phyloP scores from a whole-genome alignment of 2,329 filamentous ascomycete species.

The Pseudopyricularia javanii region DNA sequence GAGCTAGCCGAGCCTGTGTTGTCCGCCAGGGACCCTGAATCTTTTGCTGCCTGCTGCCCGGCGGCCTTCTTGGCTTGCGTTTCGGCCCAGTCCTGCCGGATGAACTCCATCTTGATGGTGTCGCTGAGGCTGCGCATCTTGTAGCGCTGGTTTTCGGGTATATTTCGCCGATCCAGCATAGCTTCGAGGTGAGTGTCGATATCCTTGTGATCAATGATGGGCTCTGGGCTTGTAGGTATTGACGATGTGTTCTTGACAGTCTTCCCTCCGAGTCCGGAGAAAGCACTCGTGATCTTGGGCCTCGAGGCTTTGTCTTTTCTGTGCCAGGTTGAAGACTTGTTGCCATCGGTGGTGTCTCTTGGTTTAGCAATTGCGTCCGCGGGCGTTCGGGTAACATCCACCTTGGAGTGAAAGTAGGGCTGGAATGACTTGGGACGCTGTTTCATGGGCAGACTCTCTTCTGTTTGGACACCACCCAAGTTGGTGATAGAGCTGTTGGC shows the following conservation, averaged over 20 bases:
- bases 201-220: constrained; percentile 36
- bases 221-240: constrained; percentile 32
- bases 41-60: constrained; percentile 7
- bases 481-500: constrained; percentile 6
- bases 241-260: constrained; percentile 5
- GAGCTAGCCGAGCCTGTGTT: constrained; percentile 31
- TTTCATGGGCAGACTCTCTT: constrained; percentile 17
- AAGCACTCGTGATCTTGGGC: constrained; percentile 25
- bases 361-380: constrained; percentile 6
- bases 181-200: constrained; percentile 47
- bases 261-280: constrained; percentile 24
- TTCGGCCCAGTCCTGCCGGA: constrained; percentile 75
- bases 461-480: constrained; percentile 9
- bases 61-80: constrained; percentile 33
- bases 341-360: constrained; percentile 2
- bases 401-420: constrained; percentile 14
- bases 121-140: constrained; percentile 86
- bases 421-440: constrained; percentile 40
- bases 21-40: constrained; percentile 8
- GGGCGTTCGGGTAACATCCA: constrained; percentile 10
- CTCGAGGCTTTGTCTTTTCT: constrained; percentile 26
- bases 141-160: constrained; percentile 84
- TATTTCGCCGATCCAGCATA: constrained; percentile 74
- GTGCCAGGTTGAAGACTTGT: constrained; percentile 11
- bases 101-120: constrained; percentile 91